phyloP scores from a whole-genome alignment of 306 rosid species.

The Cucumis melo region DNA sequence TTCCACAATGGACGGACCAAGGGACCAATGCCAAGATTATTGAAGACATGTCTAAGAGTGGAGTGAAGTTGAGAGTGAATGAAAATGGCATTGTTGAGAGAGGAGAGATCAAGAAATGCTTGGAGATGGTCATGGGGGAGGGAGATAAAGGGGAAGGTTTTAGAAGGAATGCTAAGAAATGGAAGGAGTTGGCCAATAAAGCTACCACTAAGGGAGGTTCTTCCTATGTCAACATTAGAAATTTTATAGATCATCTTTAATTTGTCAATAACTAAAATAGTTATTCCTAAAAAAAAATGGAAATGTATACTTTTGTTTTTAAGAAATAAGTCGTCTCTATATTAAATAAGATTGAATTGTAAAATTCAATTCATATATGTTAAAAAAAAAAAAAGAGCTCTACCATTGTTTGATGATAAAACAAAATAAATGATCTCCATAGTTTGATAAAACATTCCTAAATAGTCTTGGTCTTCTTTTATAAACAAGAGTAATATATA shows the following conservation, averaged over 20 bases:
- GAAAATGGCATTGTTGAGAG: background rate
- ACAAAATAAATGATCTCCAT: too few species aligned
- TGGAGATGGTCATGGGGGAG: constrained; percentile 6
- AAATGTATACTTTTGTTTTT: too few species aligned
- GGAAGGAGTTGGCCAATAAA: constrained; percentile 16
- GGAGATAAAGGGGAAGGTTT: constrained; percentile 13
- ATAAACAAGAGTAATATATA: too few species aligned
- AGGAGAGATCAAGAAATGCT: constrained; percentile 9
- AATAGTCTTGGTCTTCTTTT: too few species aligned
- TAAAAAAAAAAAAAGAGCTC: too few species aligned
- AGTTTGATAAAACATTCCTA: too few species aligned
- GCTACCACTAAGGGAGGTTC: constrained; percentile 19
- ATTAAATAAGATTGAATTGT: too few species aligned
- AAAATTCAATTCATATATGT: too few species aligned
- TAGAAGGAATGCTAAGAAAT: constrained; percentile 16
- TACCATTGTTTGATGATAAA: too few species aligned
- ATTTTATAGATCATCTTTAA: background rate
- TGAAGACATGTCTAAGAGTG: background rate
- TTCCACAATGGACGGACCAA: constrained; percentile 11
- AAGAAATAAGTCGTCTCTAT: too few species aligned
- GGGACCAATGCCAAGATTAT: constrained; percentile 8
- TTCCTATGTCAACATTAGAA: constrained; percentile 7
- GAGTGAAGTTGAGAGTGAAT: background rate
- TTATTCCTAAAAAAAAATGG: too few species aligned
- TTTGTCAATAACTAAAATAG: too few species aligned